A percentile compares a stretch with the other conserved stretches of the same genome.
These are phyloP conservation scores for Lavandula angustifolia DNA, from an alignment of 257 asterid genomes.

Conservation along the genomic window DNA sequence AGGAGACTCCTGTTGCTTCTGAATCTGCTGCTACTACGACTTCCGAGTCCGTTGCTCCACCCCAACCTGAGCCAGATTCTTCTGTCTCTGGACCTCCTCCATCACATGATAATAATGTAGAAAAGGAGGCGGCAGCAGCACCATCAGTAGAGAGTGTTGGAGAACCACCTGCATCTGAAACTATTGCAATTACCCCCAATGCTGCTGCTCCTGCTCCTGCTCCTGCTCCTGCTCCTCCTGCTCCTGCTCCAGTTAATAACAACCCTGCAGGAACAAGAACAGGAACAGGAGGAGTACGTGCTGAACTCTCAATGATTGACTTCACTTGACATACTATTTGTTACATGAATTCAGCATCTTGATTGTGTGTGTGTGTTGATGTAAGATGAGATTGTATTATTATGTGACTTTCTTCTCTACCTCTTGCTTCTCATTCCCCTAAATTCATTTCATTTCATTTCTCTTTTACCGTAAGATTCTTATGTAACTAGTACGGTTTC, in stretches of 20 bases:
- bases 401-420: no score
- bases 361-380: no score
- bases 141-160: conserved; percentile 37
- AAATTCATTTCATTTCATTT: no score
- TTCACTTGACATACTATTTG: conserved; percentile 48
- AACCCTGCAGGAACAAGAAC: no score
- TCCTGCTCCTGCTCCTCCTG: no score
- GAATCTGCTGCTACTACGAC: conserved; percentile 36
- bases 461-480: no score
- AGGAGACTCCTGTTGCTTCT: conserved; percentile 40
- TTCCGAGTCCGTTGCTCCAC: conserved; percentile 38
- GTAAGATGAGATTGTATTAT: no score
- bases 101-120: conserved; percentile 37
- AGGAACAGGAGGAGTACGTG: conserved; percentile 31
- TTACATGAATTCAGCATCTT: no score
- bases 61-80: conserved; percentile 37
- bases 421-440: no score
- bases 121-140: conserved; percentile 41
- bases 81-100: conserved; percentile 36
- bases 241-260: no score
- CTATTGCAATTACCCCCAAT: conserved; percentile 29
- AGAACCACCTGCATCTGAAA: conserved; percentile 40
- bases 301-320: conserved; percentile 67
- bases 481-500: no score
- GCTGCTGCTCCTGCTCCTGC: neutral